These are phyloP conservation scores for Cucurbita maxima DNA, from an alignment of 306 rosid genomes.

Conservation along the genomic window DNA sequence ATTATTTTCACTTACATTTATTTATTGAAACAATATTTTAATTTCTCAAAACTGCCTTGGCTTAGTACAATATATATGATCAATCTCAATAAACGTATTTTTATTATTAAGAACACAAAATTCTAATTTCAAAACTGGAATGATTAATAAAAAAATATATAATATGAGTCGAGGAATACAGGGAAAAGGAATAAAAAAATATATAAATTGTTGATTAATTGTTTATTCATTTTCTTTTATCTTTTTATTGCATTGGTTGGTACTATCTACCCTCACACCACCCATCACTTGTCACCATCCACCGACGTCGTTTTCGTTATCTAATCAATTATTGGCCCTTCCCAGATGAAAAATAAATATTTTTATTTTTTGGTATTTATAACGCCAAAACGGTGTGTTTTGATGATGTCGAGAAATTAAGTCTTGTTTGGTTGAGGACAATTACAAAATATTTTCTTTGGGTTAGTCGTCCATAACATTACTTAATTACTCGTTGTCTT, in stretches of 20 bases:
- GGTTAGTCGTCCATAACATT: not conserved
- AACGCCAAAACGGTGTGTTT: not conserved
- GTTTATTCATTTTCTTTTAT: constrained; percentile 18
- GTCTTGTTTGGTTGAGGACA: not conserved
- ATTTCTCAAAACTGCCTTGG: too few relatives aligned
- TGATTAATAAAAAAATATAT: not conserved
- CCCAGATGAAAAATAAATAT: not conserved
- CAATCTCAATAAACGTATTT: too few relatives aligned
- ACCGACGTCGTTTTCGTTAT: constrained; percentile 21
- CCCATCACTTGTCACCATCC: constrained; percentile 8
- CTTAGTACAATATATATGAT: too few relatives aligned
- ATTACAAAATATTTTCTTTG: not conserved
- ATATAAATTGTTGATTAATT: too few relatives aligned
- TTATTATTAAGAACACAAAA: too few relatives aligned
- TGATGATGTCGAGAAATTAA: not conserved
- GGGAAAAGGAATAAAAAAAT: too few relatives aligned
- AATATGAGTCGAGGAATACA: not conserved
- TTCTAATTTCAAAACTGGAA: not conserved
- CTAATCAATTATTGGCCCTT: constrained; percentile 8
- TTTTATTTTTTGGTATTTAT: not conserved
- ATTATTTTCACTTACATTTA: too few relatives aligned
- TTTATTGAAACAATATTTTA: too few relatives aligned
- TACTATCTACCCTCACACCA: constrained; percentile 1
- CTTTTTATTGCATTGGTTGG: constrained; percentile 5
- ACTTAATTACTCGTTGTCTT: not conserved